Percentiles rank a stretch among this genome's conserved stretches.
These are phyloP conservation scores for Grosmannia penicillata DNA, from an alignment of 2,329 filamentous ascomycete genomes.

Conservation along the genomic window DNA sequence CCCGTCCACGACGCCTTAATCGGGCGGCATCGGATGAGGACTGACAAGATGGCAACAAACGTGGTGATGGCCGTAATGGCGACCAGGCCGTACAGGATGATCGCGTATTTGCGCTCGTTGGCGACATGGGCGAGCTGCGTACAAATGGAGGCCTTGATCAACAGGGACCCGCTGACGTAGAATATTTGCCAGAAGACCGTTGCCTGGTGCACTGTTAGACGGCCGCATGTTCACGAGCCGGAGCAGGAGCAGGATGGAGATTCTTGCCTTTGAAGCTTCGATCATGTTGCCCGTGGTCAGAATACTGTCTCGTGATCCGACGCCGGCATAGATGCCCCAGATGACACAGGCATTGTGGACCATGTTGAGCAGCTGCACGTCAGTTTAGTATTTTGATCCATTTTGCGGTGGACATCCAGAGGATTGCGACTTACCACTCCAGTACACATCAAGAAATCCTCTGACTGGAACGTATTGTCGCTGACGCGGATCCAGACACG, in stretches of 20 bases:
- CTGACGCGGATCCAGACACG: not conserved
- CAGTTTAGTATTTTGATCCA: not conserved
- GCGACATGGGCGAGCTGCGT: not conserved
- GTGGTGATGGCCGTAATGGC: not conserved
- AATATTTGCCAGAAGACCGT: not conserved
- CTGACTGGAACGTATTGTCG: not conserved
- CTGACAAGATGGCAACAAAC: not conserved
- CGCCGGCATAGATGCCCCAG: not conserved
- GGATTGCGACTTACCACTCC: not conserved
- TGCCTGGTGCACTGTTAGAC: not conserved
- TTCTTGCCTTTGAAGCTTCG: not conserved
- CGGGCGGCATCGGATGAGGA: not conserved
- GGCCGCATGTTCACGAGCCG: too few relatives aligned
- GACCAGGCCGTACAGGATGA: not conserved
- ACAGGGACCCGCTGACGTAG: not conserved
- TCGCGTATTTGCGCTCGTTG: not conserved
- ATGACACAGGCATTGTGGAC: constrained; percentile 1
- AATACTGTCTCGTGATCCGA: not conserved
- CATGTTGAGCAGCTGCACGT: not conserved
- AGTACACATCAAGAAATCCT: not conserved
- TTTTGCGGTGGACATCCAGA: not conserved
- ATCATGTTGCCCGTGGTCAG: not conserved
- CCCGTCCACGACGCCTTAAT: not conserved
- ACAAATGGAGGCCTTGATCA: not conserved
- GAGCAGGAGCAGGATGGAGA: not conserved